These are phyloP conservation scores for Yamadazyma sp. DNA, from an alignment of 805 yeast genomes.

Conservation along the genomic window DNA sequence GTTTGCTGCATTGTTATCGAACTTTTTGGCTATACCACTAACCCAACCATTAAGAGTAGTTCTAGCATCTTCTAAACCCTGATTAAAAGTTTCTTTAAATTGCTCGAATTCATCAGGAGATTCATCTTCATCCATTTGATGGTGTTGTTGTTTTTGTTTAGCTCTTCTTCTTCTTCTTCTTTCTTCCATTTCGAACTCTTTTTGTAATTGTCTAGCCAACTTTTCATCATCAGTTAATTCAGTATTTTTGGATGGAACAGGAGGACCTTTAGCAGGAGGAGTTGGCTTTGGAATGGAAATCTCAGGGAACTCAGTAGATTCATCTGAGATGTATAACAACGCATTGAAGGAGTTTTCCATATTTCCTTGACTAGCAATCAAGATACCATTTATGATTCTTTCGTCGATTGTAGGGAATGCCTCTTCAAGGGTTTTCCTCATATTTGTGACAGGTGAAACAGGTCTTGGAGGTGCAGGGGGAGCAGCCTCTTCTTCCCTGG, in stretches of 20 bases:
- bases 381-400: constrained; percentile 66
- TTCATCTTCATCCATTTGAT: constrained; percentile 19
- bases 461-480: constrained; percentile 55
- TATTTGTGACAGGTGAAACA: constrained; percentile 52
- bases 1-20: constrained; percentile 16
- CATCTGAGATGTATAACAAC: constrained; percentile 74
- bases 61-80: constrained; percentile 80
- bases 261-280: constrained; percentile 32
- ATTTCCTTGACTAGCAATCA: constrained; percentile 81
- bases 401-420: constrained; percentile 84
- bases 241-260: neutral
- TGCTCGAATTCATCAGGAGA: constrained; percentile 59
- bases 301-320: constrained; percentile 51
- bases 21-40: constrained; percentile 58
- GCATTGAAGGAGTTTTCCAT: constrained; percentile 90
- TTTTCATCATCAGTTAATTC: constrained; percentile 61
- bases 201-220: constrained; percentile 77
- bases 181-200: constrained; percentile 50
- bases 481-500: constrained; percentile 15
- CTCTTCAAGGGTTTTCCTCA: constrained; percentile 62
- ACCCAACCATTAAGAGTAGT: constrained; percentile 77
- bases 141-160: constrained; percentile 7
- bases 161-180: constrained; percentile 29
- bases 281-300: constrained; percentile 18
- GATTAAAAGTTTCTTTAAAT: constrained; percentile 62